phyloP scores from a whole-genome alignment of 2,329 filamentous ascomycete genomes.

The Colletotrichum truncatum region DNA sequence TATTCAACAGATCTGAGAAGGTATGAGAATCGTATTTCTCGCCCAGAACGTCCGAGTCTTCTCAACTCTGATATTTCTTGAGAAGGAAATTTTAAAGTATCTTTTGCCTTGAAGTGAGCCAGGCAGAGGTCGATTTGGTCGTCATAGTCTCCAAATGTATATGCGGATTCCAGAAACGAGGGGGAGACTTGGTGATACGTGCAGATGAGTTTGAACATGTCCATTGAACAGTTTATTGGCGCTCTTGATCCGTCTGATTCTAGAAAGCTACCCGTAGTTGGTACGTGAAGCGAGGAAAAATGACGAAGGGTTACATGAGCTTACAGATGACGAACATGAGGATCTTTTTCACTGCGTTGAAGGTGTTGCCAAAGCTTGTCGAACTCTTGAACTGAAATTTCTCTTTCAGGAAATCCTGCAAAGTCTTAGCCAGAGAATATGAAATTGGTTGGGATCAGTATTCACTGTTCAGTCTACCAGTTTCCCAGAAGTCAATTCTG shows the following conservation, averaged over 20 bases:
- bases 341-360: background rate
- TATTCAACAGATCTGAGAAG: background rate
- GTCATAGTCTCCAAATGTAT: background rate
- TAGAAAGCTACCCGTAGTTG: no score
- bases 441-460: background rate
- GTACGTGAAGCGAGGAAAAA: background rate
- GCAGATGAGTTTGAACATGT: background rate
- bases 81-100: background rate
- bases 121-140: background rate
- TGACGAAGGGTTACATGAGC: no score
- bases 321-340: background rate
- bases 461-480: background rate
- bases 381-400: background rate
- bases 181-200: background rate
- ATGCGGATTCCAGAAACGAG: background rate
- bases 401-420: no score
- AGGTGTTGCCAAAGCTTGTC: background rate
- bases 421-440: background rate
- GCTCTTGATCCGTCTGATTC: background rate
- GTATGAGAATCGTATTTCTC: background rate
- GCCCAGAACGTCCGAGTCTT: background rate
- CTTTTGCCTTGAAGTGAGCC: background rate
- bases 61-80: background rate
- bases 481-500: background rate
- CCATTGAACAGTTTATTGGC: background rate